These are phyloP conservation scores for Hyphopichia buzzinii DNA, from an alignment of 1,139 yeast species.

Conservation along the genomic window DNA sequence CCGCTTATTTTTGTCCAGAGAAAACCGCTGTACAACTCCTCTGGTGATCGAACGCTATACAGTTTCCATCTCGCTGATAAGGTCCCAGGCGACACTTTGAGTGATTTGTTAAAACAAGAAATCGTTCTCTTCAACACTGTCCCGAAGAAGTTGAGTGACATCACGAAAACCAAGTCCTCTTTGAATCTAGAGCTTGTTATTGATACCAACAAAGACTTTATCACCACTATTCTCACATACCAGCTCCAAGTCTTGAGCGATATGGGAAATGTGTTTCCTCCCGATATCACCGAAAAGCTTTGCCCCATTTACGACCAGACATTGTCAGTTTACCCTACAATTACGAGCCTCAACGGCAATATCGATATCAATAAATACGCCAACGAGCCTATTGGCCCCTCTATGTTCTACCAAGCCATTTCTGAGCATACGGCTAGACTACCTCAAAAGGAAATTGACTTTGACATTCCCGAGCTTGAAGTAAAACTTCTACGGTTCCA, in stretches of 20 bases:
- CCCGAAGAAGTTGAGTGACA: slow-evolving; percentile 1
- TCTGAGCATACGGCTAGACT: slow-evolving; percentile 29
- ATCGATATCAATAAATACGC: slow-evolving; percentile 6
- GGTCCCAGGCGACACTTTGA: background rate
- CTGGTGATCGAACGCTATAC: background rate
- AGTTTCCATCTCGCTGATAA: background rate
- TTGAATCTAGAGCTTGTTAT: background rate
- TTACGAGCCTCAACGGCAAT: background rate
- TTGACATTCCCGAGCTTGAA: slow-evolving; percentile 47
- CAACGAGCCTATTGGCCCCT: slow-evolving; percentile 17
- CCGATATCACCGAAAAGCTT: slow-evolving; percentile 3
- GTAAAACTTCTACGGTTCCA: slow-evolving; percentile 59
- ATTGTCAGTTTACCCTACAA: background rate
- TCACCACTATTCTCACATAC: background rate
- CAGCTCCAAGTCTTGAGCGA: background rate
- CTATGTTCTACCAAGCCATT: slow-evolving; percentile 34
- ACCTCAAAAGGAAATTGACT: slow-evolving; percentile 16
- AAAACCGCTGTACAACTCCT: background rate
- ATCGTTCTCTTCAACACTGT: slow-evolving; percentile 1
- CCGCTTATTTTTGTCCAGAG: slow-evolving; percentile 1
- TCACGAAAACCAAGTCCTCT: background rate
- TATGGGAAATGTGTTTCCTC: background rate
- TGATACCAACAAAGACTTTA: background rate
- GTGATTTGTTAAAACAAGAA: background rate
- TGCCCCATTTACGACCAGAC: background rate